Base-by-base conservation (phyloP, 2,329 filamentous ascomycete species). In the Aspergillus eucalypticola region DNA sequence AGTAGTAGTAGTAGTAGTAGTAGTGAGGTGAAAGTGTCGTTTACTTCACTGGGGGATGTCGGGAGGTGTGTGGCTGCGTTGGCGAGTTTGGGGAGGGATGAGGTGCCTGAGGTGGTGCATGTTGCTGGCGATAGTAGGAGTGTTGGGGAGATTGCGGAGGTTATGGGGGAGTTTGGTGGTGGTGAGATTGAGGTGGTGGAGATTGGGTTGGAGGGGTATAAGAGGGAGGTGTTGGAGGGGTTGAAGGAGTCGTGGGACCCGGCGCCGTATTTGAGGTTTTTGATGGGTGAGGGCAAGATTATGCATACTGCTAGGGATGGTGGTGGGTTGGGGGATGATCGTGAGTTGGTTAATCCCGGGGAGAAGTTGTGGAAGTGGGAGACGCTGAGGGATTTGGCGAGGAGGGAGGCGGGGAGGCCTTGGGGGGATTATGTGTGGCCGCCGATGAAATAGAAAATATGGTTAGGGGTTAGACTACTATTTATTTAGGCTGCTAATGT, bases 211-310 rank as follows among this genome's bases (percentile, higher is more conserved):
- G 48, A 57, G 8, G 44, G 61, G 41, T 76, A 69, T 60, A 73
- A 71, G 60, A 55, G 58, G 17, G 58, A 67, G 25, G 25, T 27
- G 25, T 27, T 27, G 25, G 25, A 27, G 21, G 51, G 27, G 27
- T 11, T 51, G 32, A 56, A 59, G n/a, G 13, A 59, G 3, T 67
- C 66, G 1, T 69, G 61, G 35, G 65, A 71, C 39, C 70, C 74
- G 1, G 68, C 68, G 29, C 49, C 54, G 29, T 75, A 64, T 57
- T 29, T 77, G 57, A 62, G 73, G 25, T 76, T 76, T 48, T 52
- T 76, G 59, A 75, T 76, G 71, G 72, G 68, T 0, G 72, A 75
- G 38, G 67, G 68, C 0, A 71, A 69, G 42, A 71, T 75, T 19
- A 59, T 65, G 27, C 64, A 69, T 56, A 60, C 60, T 56, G 58